Conservation (phyloP, 2,329 filamentous ascomycete species). For the Exophiala oligosperma region DNA sequence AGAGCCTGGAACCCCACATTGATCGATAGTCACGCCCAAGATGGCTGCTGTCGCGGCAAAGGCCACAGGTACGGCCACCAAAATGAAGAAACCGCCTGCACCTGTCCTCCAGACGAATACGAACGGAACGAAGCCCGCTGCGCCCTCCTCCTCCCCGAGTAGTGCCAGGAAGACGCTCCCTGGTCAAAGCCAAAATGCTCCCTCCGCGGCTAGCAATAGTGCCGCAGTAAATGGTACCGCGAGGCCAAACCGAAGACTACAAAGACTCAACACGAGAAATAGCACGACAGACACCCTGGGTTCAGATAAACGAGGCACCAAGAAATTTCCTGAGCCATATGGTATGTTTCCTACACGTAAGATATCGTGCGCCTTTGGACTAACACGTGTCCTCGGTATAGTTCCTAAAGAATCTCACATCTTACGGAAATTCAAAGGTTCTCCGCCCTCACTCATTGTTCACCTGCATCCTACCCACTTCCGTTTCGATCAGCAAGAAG, state of each 20-base stretch:
- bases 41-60: constrained; percentile 29
- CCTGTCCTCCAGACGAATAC: constrained; percentile 62
- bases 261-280: constrained; percentile 37
- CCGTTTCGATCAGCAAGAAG: constrained; percentile 89
- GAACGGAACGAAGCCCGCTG: constrained; percentile 60
- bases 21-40: not conserved
- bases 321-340: constrained; percentile 46
- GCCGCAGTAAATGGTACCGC: constrained; percentile 39
- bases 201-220: constrained; percentile 37
- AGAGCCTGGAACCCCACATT: not conserved
- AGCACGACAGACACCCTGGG: constrained; percentile 29
- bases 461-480: constrained; percentile 86
- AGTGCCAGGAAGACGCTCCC: constrained; percentile 57
- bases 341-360: constrained; percentile 36
- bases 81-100: constrained; percentile 30
- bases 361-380: not conserved
- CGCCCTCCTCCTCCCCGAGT: constrained; percentile 60
- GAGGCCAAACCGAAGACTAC: constrained; percentile 49
- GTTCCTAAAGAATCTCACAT: constrained; percentile 76
- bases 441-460: constrained; percentile 78
- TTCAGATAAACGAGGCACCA: constrained; percentile 37
- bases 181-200: constrained; percentile 29
- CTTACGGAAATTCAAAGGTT: constrained; percentile 72
- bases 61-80: constrained; percentile 24
- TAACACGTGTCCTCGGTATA: constrained; percentile 36